Percentiles rank a stretch among this genome's conserved stretches.
Conservation (phyloP, 2,329 filamentous ascomycete species). For the Aureobasidium uvarum region DNA sequence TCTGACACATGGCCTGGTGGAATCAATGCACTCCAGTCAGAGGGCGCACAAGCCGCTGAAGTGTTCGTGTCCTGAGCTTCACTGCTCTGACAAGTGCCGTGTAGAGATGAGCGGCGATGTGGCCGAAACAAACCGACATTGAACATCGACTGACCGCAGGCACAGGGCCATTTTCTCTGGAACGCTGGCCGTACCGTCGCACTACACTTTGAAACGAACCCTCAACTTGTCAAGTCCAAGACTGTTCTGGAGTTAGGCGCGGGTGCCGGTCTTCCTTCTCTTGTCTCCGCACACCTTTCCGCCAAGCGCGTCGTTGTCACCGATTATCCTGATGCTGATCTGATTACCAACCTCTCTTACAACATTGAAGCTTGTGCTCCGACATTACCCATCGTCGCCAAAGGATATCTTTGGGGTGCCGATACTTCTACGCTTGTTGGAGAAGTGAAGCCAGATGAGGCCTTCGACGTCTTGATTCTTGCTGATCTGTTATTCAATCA, state of each 20-base stretch:
- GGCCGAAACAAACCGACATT: no score
- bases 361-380: constrained; percentile 65
- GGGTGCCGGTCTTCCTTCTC: constrained; percentile 75
- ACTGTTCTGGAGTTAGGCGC: constrained; percentile 88
- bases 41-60: not conserved
- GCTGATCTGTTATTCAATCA: constrained; percentile 92
- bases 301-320: constrained; percentile 70
- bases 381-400: constrained; percentile 41
- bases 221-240: constrained; percentile 61
- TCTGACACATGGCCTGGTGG: not conserved
- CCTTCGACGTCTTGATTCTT: constrained; percentile 79
- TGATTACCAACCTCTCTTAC: constrained; percentile 74
- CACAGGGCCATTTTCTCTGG: constrained; percentile 79
- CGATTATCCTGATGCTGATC: constrained; percentile 81
- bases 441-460: constrained; percentile 44
- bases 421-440: constrained; percentile 38
- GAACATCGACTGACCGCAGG: not conserved
- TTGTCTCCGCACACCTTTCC: constrained; percentile 71
- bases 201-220: constrained; percentile 70
- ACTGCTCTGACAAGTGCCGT: not conserved
- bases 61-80: not conserved
- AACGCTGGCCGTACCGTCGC: constrained; percentile 80
- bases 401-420: constrained; percentile 81
- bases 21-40: not conserved
- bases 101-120: not conserved